Conservation (phyloP, 108 stramenopile genomes). For the Pseudonitzschia multistriata region DNA sequence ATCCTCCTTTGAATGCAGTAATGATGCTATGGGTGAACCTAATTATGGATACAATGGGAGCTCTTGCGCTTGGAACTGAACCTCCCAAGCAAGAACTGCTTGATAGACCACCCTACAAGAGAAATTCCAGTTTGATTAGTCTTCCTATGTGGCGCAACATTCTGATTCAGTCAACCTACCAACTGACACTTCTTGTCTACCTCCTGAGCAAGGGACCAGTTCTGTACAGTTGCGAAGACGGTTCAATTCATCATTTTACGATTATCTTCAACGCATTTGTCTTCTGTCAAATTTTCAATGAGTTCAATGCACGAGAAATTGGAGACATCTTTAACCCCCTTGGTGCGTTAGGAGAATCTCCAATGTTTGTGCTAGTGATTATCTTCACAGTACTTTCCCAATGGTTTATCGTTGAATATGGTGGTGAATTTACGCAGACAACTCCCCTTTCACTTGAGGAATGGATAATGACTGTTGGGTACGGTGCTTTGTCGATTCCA, state of each 20-base stretch:
- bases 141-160: conserved; percentile 88
- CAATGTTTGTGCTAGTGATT: conserved; percentile 83
- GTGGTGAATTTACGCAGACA: conserved; percentile 83
- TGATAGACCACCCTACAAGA: conserved; percentile 72
- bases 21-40: conserved; percentile 99
- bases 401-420: conserved; percentile 84
- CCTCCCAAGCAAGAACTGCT: conserved; percentile 79
- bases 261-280: conserved; percentile 96
- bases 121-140: conserved; percentile 75
- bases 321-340: conserved; percentile 66
- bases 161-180: conserved; percentile 72
- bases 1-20: conserved; percentile 95
- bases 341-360: conserved; percentile 52
- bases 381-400: conserved; percentile 79
- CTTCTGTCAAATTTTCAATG: conserved; percentile 91
- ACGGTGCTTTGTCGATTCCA: conserved; percentile 71
- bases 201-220: conserved; percentile 54
- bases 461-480: conserved; percentile 59
- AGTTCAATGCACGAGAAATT: conserved; percentile 90
- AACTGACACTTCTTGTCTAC: conserved; percentile 64
- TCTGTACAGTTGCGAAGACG: conserved; percentile 65
- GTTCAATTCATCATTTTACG: conserved; percentile 77
- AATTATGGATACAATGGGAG: conserved; percentile 98
- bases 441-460: conserved; percentile 50
- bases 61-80: conserved; percentile 97